Evolutionary conservation across 2,329 filamentous ascomycete species (phyloP), one percentile per base, ranked within the genome.

Genomic region (Dothideomycetes sp.): DNA sequence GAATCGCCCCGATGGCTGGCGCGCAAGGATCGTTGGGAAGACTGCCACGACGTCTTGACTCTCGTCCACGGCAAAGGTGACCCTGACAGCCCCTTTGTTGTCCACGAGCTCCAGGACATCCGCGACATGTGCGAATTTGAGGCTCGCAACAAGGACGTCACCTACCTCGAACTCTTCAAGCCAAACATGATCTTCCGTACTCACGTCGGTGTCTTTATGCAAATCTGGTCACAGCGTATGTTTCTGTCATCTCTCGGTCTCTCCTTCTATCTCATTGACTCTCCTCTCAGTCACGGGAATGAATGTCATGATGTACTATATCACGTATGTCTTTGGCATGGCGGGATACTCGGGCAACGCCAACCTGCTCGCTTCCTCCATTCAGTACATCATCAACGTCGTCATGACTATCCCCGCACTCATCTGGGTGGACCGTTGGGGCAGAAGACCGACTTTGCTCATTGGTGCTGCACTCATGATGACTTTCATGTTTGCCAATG

Each of bases 381-480:
- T 84, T 46, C 77, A 84, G 54, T 84, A 83, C 55, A 69, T 87
- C 49, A 84, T 89, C 65, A 88, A 88, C 57, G 83, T 89, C 2
- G 44, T 79, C 38, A 84, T 85, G 77, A 89, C 84, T 0, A 57
- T 88, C 2, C 81, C 81, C 0, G 83, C 83, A 1, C 69, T 89
- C 17, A 60, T 88, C 41, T 88, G 68, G 64, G 73, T 88, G 51
- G 84, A 89, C 50, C 66, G 70, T 40, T 84, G 80, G 77, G 84
- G 84, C 34, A 81, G 84, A 47, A 82, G 81, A 33, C 65, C 65
- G 1, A 75, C 79, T 4, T 65, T 85, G 19, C 64, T 85, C 11
- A 53, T 77, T 18, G 81, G 81, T 36, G 73, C 78, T 4, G 60
- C 72, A 19, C 60, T 81, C 34, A 84, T 85, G 80, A 56, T 55